Base-by-base conservation (phyloP, 2,329 filamentous ascomycete genomes). In the Fusarium sp. region DNA sequence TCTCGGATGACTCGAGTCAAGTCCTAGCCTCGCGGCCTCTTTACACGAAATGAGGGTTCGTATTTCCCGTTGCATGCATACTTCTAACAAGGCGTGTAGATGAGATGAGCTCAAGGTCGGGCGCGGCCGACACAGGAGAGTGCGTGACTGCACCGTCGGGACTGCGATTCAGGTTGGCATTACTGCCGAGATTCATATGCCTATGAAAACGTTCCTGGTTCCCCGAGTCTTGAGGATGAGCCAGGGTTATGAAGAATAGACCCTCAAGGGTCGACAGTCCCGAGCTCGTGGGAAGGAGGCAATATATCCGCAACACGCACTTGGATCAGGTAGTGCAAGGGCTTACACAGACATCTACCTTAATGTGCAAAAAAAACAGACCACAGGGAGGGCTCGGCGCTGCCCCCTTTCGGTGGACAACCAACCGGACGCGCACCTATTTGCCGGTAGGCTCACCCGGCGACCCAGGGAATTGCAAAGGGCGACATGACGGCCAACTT, bases 211-310 rank as follows among this genome's bases (percentile, higher is more conserved):
- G 34, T 60, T 31, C 61, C 58, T 42, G 40, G 57, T 27, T 42
- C 37, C 50, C 50, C 50, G 27, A 64, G 61, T 20, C 40, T 57
- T 27, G 35, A 52, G 47, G 50, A n/a, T 20, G 50, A 64, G 47
- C 24, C 29, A 56, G 50, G 40, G 31, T 58, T 29, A 57, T 35
- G 56, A 52, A 56, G 8, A 56, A 37, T 29, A 57, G 64, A 56
- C 61, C 66, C 69, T 69, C 59, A 64, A 52, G 54, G 63, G 62
- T 69, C 27, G 52, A 63, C 68, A 64, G 73, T 68, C 61, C 76
- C 71, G 64, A 73, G 67, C 62, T 64, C 40, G 69, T 67, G 74
- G 74, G 69, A 69, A 67, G 62, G 59, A 70, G 62, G 45, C 71
- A 74, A 72, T 66, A 52, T 70, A 69, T 69, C 60, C 62, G 64